Percentiles rank a stretch among this genome's conserved stretches.
Conservation (phyloP, 306 rosid genomes). For the Prosopis cineraria region DNA sequence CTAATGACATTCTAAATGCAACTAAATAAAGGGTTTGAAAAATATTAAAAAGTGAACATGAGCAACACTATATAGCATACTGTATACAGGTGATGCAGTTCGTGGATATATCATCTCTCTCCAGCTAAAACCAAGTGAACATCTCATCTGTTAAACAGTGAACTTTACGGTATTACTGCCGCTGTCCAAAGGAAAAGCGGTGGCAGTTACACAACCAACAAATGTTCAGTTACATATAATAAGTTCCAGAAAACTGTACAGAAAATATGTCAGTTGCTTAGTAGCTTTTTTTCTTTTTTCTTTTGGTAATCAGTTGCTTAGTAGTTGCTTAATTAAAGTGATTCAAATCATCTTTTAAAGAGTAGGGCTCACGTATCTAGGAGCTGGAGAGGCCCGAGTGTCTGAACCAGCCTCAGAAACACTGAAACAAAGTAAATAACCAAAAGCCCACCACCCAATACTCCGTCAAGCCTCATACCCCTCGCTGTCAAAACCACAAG, state of each 20-base stretch:
- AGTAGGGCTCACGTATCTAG: slow-evolving; percentile 5
- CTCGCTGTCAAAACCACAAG: slow-evolving; percentile 45
- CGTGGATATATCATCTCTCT: neutral
- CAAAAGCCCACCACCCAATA: slow-evolving; percentile 54
- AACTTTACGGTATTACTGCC: neutral
- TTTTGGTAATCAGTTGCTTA: too few relatives aligned
- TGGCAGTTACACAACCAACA: slow-evolving; percentile 29
- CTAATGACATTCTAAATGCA: neutral
- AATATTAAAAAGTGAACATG: neutral
- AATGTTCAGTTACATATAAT: slow-evolving; percentile 13
- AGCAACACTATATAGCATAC: neutral
- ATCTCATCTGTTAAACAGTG: neutral
- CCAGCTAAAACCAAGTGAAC: neutral
- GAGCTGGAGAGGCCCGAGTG: slow-evolving; percentile 43
- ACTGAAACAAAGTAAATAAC: slow-evolving; percentile 48
- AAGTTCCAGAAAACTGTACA: slow-evolving; percentile 5
- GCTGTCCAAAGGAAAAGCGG: slow-evolving; percentile 5
- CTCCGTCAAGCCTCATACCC: slow-evolving; percentile 51
- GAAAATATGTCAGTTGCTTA: slow-evolving; percentile 26
- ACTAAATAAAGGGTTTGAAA: neutral
- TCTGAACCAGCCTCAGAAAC: slow-evolving; percentile 51
- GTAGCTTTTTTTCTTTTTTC: too few relatives aligned
- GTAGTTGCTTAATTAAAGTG: neutral
- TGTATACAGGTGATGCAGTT: neutral
- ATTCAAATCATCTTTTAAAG: slow-evolving; percentile 8